Evolutionary conservation across 257 asterid species (phyloP).

Genomic region (Echium plantagineum): DNA sequence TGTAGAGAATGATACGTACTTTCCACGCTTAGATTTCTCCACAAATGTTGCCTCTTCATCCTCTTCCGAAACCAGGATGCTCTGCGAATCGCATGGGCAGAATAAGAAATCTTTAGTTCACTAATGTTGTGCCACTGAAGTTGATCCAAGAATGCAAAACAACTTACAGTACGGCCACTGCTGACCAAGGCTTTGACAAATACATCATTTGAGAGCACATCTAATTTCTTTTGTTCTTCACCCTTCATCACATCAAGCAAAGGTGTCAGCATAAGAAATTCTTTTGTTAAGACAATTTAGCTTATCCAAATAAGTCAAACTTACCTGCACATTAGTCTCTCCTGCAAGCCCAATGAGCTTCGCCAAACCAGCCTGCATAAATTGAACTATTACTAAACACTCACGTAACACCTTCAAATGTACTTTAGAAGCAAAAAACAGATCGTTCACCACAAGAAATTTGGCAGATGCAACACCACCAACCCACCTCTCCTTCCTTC

Average conservation of each 20-base stretch:
- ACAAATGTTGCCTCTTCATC: conserved; percentile 87
- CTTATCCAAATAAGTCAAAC: conserved; percentile 5
- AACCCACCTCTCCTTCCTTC: neutral
- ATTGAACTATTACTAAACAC: conserved; percentile 5
- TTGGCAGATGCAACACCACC: neutral
- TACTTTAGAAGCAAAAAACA: neutral
- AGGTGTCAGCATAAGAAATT: neutral
- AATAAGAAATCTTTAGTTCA: neutral
- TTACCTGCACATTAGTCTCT: conserved; percentile 94
- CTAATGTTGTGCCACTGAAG: neutral
- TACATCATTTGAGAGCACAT: conserved; percentile 89
- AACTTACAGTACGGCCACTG: conserved; percentile 85
- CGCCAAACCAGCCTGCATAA: conserved; percentile 85
- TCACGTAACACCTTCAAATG: neutral
- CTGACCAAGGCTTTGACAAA: conserved; percentile 88
- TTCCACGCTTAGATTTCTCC: conserved; percentile 70
- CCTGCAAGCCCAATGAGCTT: conserved; percentile 97
- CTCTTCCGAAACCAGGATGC: conserved; percentile 95
- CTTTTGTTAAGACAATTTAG: neutral
- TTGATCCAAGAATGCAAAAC: neutral
- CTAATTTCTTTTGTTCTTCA: conserved; percentile 94
- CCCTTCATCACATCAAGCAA: conserved; percentile 33
- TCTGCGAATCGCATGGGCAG: conserved; percentile 29
- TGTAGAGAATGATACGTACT: conserved; percentile 30
- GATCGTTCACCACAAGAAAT: neutral